Percentiles rank a stretch among this genome's conserved stretches.
phyloP scores from a whole-genome alignment of 139 green algal genomes.

The Chlamydomonas asymmetrica region DNA sequence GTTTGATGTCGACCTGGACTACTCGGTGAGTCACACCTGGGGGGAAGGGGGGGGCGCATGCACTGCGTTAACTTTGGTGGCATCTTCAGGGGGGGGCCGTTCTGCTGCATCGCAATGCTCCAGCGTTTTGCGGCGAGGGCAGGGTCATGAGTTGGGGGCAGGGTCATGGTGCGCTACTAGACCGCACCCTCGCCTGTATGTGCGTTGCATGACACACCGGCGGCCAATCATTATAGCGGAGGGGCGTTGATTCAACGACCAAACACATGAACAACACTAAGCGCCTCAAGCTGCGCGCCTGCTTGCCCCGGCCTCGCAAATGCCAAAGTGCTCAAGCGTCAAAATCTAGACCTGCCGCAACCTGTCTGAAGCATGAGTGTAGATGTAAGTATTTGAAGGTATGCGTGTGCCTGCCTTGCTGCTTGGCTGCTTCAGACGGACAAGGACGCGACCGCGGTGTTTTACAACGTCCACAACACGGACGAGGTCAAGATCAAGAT shows the following conservation, averaged over 20 bases:
- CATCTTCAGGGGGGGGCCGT: neutral
- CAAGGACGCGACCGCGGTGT: conserved; percentile 7
- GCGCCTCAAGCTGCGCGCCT: neutral
- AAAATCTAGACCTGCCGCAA: too few species aligned
- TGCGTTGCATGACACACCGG: neutral
- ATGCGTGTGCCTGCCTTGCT: neutral
- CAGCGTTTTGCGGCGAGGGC: neutral
- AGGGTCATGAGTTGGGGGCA: neutral
- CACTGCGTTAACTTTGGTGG: neutral
- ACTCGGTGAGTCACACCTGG: neutral
- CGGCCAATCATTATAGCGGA: neutral
- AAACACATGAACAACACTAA: neutral
- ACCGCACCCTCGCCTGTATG: neutral
- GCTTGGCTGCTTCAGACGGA: conserved; percentile 10
- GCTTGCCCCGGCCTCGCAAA: too few species aligned
- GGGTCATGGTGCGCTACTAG: neutral
- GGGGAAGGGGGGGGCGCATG: neutral
- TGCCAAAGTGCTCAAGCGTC: too few species aligned
- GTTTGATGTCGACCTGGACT: conserved; percentile 14
- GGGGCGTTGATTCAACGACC: neutral
- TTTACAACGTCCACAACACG: conserved; percentile 23
- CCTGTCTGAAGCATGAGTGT: too few species aligned
- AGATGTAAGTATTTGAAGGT: too few species aligned
- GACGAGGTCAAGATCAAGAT: conserved; percentile 33
- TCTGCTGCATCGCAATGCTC: neutral